Evolutionary conservation across 1,284 basidiomycete species (phyloP), one percentile per base, ranked within the genome.

Genomic region (Tylopilus sp.): DNA sequence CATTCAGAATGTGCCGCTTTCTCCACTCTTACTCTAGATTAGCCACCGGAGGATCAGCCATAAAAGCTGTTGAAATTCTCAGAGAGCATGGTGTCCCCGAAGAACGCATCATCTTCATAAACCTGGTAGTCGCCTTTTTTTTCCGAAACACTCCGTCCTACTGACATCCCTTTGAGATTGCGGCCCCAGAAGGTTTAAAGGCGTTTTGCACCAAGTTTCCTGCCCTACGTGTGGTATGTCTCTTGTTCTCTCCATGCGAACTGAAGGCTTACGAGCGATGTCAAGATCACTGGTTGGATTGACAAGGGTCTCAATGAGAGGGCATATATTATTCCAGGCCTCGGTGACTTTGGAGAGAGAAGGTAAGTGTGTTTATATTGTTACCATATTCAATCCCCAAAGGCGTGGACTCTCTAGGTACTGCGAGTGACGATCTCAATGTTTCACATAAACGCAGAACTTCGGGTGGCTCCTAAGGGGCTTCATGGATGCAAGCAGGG

Each of bases 31-130:
- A 51, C n/a, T n/a, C 4, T 46, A 24, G n/a, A 26, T 40, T 20
- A 94, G 94, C 95, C 0, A 99, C 95, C 0, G 95, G 95, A 30
- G 95, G 96, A 38, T 97, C 94, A 15, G 96, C 94, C 3, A 94
- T 96, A 71, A 97, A 98, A 70, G 95, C 95, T 0, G 91, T 98
- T 46, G 92, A 98, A 67, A 91, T 98, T 8, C 77, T 99, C 18
- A 82, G 88, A 67, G 87, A 93, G 48, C 86, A 94, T 63, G 91
- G 90, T 34, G 95, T 99, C 28, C 81, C 81, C 12, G 86, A 87
- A 68, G 85, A 93, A 55, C 81, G 91, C 50, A 98, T 99, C 61
- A 88, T 99, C 59, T 99, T 99, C 73, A 82, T 99, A 59, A 98
- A 99, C 70, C 73, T 99, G 66, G 93, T 95, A 58, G 51, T 75